These are phyloP conservation scores for Rhytidhysteron rufulum DNA, from an alignment of 2,329 filamentous ascomycete genomes.

Conservation along the genomic window DNA sequence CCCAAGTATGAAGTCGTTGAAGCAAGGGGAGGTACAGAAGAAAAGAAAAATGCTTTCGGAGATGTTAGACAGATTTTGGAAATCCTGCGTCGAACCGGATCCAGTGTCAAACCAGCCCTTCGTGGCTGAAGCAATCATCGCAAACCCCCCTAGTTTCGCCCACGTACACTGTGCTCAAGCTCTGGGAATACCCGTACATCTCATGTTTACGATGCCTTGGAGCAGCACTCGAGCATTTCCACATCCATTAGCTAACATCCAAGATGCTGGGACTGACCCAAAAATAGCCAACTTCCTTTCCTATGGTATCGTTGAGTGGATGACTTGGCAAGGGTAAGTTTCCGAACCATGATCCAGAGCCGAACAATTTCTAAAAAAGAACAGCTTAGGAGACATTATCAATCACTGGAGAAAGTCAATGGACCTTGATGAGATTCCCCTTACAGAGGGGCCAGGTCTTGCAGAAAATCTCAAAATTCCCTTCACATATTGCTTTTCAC, in stretches of 20 bases:
- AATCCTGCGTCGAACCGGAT: slow-evolving; percentile 91
- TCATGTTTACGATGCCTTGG: slow-evolving; percentile 99
- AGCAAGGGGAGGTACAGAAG: slow-evolving; percentile 24
- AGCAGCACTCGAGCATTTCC: slow-evolving; percentile 92
- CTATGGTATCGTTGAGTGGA: slow-evolving; percentile 92
- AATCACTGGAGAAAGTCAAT: slow-evolving; percentile 88
- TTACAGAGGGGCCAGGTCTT: slow-evolving; percentile 87
- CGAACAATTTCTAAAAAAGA: no score
- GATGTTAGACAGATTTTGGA: slow-evolving; percentile 37
- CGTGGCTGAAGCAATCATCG: slow-evolving; percentile 87
- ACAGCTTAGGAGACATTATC: no score
- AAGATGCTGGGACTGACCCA: slow-evolving; percentile 88
- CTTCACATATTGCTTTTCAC: slow-evolving; percentile 96
- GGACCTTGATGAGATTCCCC: slow-evolving; percentile 71
- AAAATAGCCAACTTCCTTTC: slow-evolving; percentile 97
- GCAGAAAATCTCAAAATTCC: slow-evolving; percentile 97
- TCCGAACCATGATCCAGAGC: no score
- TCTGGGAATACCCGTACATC: slow-evolving; percentile 88
- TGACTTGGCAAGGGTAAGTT: slow-evolving; percentile 92
- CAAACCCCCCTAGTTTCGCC: slow-evolving; percentile 94
- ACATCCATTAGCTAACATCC: slow-evolving; percentile 90
- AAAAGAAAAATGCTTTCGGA: slow-evolving; percentile 21
- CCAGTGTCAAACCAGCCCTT: slow-evolving; percentile 96
- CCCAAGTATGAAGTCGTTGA: slow-evolving; percentile 24
- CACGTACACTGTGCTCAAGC: slow-evolving; percentile 97